Base-by-base conservation (phyloP, 192 early-diverging fungal genomes). In the Chytriomyces sp. region DNA sequence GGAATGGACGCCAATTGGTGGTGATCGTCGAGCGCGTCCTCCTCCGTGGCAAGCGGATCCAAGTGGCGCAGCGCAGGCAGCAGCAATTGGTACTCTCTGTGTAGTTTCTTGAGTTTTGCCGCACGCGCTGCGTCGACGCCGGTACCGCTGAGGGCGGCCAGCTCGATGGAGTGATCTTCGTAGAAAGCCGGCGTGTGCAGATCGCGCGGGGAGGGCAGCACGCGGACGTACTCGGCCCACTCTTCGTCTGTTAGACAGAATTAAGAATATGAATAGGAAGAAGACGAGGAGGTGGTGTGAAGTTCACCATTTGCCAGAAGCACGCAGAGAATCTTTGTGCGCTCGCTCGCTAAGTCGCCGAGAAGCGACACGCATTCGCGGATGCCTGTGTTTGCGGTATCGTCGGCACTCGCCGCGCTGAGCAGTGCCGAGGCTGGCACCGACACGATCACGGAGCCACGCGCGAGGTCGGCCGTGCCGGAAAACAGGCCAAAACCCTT, bases 191-290 rank as follows among this genome's bases (percentile, higher is more conserved):
- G 79, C 4, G 67, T 77, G 36, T 76, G 34, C 19, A 87, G 67
- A 0, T 30, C 67, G 7, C 72, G 75, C 10, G 86, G 52, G 1
- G 74, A 75, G 2, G 91, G 91, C 39, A 92, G 74, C 7, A 80
- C 81, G 14, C 80, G 69, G n/a, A 88, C 77, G 52, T 92, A 92
- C 7, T 80, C 73, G 36, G 71, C 39, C 80, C 85, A 89, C 40
- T 26, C 4, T 26, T 14, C 41, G 1, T n/a, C 28, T 22, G 12
- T 25, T 12, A n/a, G n/a, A n/a, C n/a, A n/a, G n/a, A n/a, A n/a
- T n/a, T n/a, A n/a, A n/a, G n/a, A n/a, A n/a, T n/a, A n/a, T n/a
- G n/a, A n/a, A n/a, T n/a, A n/a, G n/a, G n/a, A n/a, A n/a, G 19
- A 19, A 14, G 5, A 30, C 66, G 31, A 31, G 7, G 8, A 3